A percentile compares a stretch with the other conserved stretches of the same genome.
Evolutionary conservation across 2,329 filamentous ascomycete genomes (phyloP).

Genomic region (Penicillium sp.): DNA sequence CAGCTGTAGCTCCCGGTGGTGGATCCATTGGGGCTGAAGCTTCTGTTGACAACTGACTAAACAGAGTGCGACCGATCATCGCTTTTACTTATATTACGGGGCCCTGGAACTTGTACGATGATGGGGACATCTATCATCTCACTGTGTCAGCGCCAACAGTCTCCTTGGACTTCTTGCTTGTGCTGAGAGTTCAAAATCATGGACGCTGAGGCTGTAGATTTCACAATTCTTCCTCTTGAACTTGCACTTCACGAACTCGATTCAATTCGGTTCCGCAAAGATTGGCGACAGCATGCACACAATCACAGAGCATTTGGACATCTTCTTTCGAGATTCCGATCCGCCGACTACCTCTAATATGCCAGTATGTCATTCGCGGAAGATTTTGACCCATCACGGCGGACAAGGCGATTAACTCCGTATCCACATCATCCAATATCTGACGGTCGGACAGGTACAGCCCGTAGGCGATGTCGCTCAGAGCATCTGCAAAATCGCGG

Average conservation of each 20-base stretch:
- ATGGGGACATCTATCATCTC: too few species aligned
- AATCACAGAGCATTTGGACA: slow-evolving; percentile 24
- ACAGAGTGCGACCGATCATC: too few species aligned
- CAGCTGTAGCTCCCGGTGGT: background rate
- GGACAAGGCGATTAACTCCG: slow-evolving; percentile 34
- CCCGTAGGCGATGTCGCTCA: slow-evolving; percentile 64
- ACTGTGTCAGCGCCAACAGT: too few species aligned
- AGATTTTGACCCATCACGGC: slow-evolving; percentile 37
- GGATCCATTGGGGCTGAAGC: background rate
- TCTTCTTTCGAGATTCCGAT: slow-evolving; percentile 31
- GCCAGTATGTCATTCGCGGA: slow-evolving; percentile 32
- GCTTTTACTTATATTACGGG: too few species aligned
- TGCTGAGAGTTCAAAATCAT: too few species aligned
- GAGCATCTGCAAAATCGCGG: slow-evolving; percentile 59
- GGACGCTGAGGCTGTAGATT: background rate
- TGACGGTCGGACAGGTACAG: slow-evolving; percentile 39
- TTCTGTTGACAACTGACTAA: background rate
- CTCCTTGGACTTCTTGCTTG: too few species aligned
- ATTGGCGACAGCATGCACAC: slow-evolving; percentile 9
- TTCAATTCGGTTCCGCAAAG: slow-evolving; percentile 10
- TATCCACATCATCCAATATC: slow-evolving; percentile 32
- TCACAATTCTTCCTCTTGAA: background rate
- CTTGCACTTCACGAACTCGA: slow-evolving; percentile 2
- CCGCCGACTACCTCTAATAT: slow-evolving; percentile 34
- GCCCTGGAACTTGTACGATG: too few species aligned